Base-by-base conservation (phyloP, 768 basidiomycete species). In the Mrakia blollopis region DNA sequence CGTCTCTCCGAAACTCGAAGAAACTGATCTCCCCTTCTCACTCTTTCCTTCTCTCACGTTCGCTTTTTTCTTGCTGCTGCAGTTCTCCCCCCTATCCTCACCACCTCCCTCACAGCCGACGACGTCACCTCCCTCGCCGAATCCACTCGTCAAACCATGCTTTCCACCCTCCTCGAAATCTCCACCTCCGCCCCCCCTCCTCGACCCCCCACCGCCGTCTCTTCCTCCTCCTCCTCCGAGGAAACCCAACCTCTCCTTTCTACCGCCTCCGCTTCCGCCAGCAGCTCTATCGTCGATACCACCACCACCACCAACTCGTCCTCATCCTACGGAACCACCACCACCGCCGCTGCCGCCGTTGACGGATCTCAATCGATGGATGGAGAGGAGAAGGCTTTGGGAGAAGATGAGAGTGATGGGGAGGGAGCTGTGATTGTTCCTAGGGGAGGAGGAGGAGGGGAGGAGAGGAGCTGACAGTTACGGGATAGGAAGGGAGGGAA, bases 21-120 rank as follows among this genome's bases (percentile, higher is more conserved):
- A 11, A 35, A 39, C 47, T 35, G 28, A 21, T n/a, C 23, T 13
- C 18, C 35, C 44, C 3, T n/a, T n/a, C n/a, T n/a, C n/a, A n/a
- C n/a, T n/a, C n/a, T 52, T 47, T 14, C 39, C 25, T 7, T 54
- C 52, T 75, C 41, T n/a, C 14, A 25, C 28, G 44, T 68, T 23
- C 50, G 28, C 75, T 60, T 68, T 28, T 73, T 41, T 52, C 69
- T 65, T 50, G 61, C 68, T 74, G 35, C 60, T 52, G 52, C 81
- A 98, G 97, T 98, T 69, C 88, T 99, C n/a, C 92, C 94, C 23
- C 93, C 96, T 0, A 88, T 96, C 68, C 84, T 88, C 16, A 98
- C 97, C 0, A 83, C 86, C 21, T 91, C 89, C 3, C 83, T 94
- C 68, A 90, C 89, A 6, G 81, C 86, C 1, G 80, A 79, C 2